Evolutionary conservation across 768 basidiomycete genomes (phyloP), one percentile per base, ranked within the genome.

Genomic region (Astraeus odoratus): DNA sequence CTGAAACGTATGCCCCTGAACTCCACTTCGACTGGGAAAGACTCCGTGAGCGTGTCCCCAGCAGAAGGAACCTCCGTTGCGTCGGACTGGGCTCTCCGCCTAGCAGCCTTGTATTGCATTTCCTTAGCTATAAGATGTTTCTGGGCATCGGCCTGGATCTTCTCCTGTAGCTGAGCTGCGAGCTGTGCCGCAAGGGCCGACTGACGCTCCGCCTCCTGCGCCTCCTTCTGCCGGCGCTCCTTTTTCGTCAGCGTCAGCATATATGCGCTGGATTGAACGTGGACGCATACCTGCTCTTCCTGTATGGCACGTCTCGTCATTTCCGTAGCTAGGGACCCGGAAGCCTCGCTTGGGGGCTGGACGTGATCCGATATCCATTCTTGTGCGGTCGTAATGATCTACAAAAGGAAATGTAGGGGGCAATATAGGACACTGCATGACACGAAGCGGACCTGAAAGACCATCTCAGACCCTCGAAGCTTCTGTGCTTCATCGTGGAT

Each of bases 251-350:
- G 39, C 7, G 27, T 58, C 10, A 38, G 10, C 26, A n/a, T 2
- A 7, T 18, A 45, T 19, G 13, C 15, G 33, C 19, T 12, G 19
- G 22, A 27, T 13, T 26, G 47, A 41, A 47, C 22, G 43, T 4
- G 31, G 27, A 39, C 27, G 58, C 74, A 42, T 41, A 83, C 86
- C 53, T 68, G 70, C 54, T 87, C 81, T 60, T 83, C 80, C 40
- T 86, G 81, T 49, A 69, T 65, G 0, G 86, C 86, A 24, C 89
- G 76, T 50, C 73, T 76, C 37, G 70, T 81, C 89, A 91, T 90
- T 59, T 90, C 76, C 4, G 77, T 69, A 9, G 88, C 88, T 4
- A 92, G 72, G 0, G 89, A 91, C 13, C 81, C 83, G 10, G 70
- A 67, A 7, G 70, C 73, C 59, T 86, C 82, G 6, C 69, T 67